A percentile compares a stretch with the other conserved stretches of the same genome.
Conservation (phyloP, 2,329 filamentous ascomycete genomes). For the Ceratocystis huliohia region DNA sequence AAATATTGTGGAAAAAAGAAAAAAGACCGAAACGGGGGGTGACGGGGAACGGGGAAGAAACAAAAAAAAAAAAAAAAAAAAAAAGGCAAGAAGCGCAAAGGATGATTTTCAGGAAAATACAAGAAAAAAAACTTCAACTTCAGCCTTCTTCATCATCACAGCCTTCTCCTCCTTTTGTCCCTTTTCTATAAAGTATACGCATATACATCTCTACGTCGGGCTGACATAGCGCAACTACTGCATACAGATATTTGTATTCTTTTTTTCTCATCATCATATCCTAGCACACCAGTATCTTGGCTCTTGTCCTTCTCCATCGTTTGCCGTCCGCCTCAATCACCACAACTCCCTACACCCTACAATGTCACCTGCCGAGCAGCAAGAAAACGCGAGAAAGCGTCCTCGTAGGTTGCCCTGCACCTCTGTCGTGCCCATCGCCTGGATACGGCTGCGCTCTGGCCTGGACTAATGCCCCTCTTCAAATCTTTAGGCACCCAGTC, state of each 20-base stretch:
- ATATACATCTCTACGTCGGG: neutral
- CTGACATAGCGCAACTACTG: neutral
- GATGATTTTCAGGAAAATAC: neutral
- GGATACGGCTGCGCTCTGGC: too few relatives aligned
- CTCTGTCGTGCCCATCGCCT: too few relatives aligned
- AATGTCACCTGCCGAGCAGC: slow-evolving; percentile 16
- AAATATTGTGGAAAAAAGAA: too few relatives aligned
- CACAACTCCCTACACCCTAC: neutral
- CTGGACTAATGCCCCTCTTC: slow-evolving; percentile 21
- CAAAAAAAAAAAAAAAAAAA: neutral
- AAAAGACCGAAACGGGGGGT: too few relatives aligned
- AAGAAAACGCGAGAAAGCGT: slow-evolving; percentile 20
- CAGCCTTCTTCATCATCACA: neutral
- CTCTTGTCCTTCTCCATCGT: neutral
- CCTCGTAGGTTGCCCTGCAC: slow-evolving; percentile 15
- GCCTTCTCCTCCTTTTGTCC: neutral
- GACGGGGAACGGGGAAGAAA: too few relatives aligned
- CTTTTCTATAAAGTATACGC: neutral
- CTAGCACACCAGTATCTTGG: neutral
- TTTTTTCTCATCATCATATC: neutral
- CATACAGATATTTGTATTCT: neutral
- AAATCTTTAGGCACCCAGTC: slow-evolving; percentile 67
- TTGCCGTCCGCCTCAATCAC: neutral
- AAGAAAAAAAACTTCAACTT: slow-evolving; percentile 4
- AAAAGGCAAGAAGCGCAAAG: slow-evolving; percentile 2